Percentiles rank a stretch among this genome's conserved stretches.
These are phyloP conservation scores for Glebionis coronaria DNA, from an alignment of 129 eudicot species.

Conservation along the genomic window DNA sequence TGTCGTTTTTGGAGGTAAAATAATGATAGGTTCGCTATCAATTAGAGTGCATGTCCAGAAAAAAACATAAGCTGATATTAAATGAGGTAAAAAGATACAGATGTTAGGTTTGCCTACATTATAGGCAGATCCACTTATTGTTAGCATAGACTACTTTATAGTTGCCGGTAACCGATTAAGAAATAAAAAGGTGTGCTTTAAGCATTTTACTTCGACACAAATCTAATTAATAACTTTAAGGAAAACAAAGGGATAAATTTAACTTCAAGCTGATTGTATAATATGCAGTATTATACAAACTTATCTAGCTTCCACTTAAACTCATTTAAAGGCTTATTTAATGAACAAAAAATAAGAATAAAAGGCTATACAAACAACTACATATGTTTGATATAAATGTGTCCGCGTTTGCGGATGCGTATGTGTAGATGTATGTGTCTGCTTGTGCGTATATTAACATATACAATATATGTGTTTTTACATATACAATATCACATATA, in stretches of 20 bases:
- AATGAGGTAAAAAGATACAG: not conserved
- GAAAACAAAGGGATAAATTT: not conserved
- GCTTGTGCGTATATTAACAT: no score
- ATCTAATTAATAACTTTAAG: not conserved
- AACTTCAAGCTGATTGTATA: no score
- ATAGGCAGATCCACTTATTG: not conserved
- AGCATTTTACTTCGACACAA: not conserved
- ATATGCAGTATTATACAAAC: no score
- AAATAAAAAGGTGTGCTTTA: not conserved
- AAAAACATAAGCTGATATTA: constrained; percentile 15
- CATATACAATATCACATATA: no score
- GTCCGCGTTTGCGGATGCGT: no score
- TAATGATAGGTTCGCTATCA: constrained; percentile 82
- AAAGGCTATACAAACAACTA: no score
- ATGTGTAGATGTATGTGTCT: no score
- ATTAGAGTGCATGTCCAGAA: constrained; percentile 53
- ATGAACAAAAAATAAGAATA: no score
- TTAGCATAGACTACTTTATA: not conserved
- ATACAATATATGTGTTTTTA: no score
- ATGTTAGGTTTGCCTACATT: not conserved
- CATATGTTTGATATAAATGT: no score
- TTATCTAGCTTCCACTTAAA: no score
- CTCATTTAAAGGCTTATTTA: no score
- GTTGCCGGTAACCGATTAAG: not conserved
- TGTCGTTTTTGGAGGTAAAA: constrained; percentile 69